A percentile compares a stretch with the other conserved stretches of the same genome.
These are phyloP conservation scores for Fusarium sp. DNA, from an alignment of 2,329 filamentous ascomycete genomes.

Conservation along the genomic window DNA sequence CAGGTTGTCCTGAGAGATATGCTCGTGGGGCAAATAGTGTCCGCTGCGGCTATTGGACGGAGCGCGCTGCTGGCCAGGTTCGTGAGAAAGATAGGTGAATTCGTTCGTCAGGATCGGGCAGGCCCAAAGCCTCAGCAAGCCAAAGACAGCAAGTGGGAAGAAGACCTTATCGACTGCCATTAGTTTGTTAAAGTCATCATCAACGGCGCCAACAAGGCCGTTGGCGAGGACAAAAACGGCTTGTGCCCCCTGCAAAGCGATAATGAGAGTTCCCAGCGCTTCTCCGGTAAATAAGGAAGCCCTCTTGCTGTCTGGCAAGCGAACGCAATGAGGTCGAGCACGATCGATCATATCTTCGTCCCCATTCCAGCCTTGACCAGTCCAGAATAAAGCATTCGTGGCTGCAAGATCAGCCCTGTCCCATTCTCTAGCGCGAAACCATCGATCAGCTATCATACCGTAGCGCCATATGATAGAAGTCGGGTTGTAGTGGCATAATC, in stretches of 20 bases:
- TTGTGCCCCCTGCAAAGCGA: slow-evolving; percentile 12
- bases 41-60: background rate
- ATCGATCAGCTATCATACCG: slow-evolving; percentile 13
- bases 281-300: background rate
- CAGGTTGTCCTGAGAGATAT: background rate
- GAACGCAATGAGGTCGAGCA: background rate
- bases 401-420: slow-evolving; percentile 17
- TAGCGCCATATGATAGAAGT: slow-evolving; percentile 36
- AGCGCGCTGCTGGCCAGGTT: too few species aligned
- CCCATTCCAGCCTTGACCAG: slow-evolving; percentile 26
- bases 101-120: slow-evolving; percentile 11
- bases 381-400: slow-evolving; percentile 31
- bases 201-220: background rate
- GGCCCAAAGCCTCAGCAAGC: slow-evolving; percentile 16
- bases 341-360: slow-evolving; percentile 17
- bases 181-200: background rate
- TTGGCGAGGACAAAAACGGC: background rate
- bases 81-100: slow-evolving; percentile 1
- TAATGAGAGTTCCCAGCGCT: slow-evolving; percentile 8
- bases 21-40: background rate
- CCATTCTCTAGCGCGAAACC: slow-evolving; percentile 19
- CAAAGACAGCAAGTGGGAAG: slow-evolving; percentile 18
- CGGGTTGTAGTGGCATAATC: slow-evolving; percentile 31
- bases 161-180: slow-evolving; percentile 30
- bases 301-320: slow-evolving; percentile 3